Base-by-base conservation (phyloP, 2,329 filamentous ascomycete species). In the Neofusicoccum laricinum region DNA sequence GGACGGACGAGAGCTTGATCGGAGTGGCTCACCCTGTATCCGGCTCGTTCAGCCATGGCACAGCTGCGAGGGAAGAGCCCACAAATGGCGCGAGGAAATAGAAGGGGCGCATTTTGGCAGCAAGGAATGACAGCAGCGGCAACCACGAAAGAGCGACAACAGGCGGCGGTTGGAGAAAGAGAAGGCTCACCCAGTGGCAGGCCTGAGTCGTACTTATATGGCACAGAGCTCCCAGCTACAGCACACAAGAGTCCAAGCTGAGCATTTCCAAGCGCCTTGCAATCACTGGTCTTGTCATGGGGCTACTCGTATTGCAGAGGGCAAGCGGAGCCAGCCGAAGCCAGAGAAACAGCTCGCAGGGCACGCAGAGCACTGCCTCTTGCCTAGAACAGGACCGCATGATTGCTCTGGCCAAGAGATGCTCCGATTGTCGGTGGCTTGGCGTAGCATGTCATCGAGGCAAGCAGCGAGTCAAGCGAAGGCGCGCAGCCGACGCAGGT, bases 31-130 rank as follows among this genome's bases (percentile, higher is more conserved):
- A 55, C 45, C 75, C 75, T 48, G 75, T 76, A 53, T 76, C 73
- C 11, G 75, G 71, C 61, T 76, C 73, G 48, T 76, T 71, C 49
- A 75, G 32, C 55, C 73, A 76, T 5, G 73, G 73, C 17, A 71
- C 68, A 10, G 74, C 74, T 55, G 73, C 74, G 30, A 75, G 69
- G 57, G 71, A 73, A 36, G 68, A 69, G 15, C 53, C 53, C 21
- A 58, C 38, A 8, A 58, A 45, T 4, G 53, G 53, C 21, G 21
- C 19, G 15, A 58, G 19, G 10, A 58, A 19, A 43, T 30, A 14
- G 40, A 58, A 19, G 25, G 40, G 45, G 34, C 53, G 53, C 53
- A 58, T 58, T 2, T 17, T 43, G n/a, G 53, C 40, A 45, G 38
- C 53, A 58, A 58, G 10, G 38, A 58, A 45, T n/a, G 53, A 45